phyloP scores from a whole-genome alignment of 805 yeast genomes.

The Cyberlindnera mycetangii region DNA sequence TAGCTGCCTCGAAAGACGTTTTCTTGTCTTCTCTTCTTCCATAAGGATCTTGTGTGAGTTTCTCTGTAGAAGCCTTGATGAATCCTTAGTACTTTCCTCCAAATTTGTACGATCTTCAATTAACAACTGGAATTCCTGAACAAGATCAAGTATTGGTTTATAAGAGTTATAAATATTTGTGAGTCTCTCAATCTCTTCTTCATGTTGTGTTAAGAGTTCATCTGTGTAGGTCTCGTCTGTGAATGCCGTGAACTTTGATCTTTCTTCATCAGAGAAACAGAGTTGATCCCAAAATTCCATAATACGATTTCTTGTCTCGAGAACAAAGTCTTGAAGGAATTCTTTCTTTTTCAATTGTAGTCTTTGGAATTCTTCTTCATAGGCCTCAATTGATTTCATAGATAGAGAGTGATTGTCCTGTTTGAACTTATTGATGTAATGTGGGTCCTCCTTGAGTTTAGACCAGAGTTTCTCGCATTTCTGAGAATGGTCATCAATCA shows the following conservation, averaged over 20 bases:
- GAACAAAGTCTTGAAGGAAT: constrained; percentile 65
- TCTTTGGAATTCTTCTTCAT: constrained; percentile 53
- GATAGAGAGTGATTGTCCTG: constrained; percentile 45
- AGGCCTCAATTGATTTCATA: constrained; percentile 43
- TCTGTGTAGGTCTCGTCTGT: constrained; percentile 51
- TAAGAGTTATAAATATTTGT: constrained; percentile 47
- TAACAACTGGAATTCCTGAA: constrained; percentile 53
- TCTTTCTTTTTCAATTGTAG: constrained; percentile 58
- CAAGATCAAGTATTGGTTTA: constrained; percentile 53
- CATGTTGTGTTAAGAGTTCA: constrained; percentile 57
- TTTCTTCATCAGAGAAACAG: constrained; percentile 53
- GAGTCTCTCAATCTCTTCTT: constrained; percentile 53
- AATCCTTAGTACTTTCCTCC: constrained; percentile 70
- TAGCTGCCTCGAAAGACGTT: constrained; percentile 59
- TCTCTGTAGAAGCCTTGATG: constrained; percentile 71
- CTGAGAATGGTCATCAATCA: constrained; percentile 25
- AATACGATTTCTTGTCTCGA: constrained; percentile 57
- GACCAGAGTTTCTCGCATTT: constrained; percentile 54
- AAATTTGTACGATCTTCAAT: constrained; percentile 59
- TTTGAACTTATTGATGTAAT: constrained; percentile 40
- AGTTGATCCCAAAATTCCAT: constrained; percentile 59
- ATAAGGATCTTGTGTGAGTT: constrained; percentile 76
- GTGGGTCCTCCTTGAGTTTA: constrained; percentile 47
- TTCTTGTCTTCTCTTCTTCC: constrained; percentile 76
- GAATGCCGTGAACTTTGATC: constrained; percentile 41